Base-by-base conservation (phyloP, 2,329 filamentous ascomycete genomes). In the Sporothrix pallida region DNA sequence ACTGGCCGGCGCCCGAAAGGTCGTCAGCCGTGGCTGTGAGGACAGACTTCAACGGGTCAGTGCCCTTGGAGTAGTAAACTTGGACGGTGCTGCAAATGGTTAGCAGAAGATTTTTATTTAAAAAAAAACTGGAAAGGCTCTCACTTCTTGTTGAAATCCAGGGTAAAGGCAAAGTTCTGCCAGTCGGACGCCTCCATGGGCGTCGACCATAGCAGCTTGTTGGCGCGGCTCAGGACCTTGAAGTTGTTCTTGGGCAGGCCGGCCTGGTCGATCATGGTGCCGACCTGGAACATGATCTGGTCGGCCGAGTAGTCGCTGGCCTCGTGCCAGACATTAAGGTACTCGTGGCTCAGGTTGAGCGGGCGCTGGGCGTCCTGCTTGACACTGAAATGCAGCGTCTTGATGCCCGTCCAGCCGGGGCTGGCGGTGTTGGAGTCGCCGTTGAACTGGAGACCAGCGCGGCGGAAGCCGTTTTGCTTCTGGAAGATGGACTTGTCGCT, bases 161-260 rank as follows among this genome's bases (percentile, higher is more conserved):
- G 79, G 10, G 84, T 86, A 52, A 89, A 77, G 23, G 87, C 88
- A 82, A 90, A 90, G 80, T 90, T 90, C 79, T 90, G 88, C 88
- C 88, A 90, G 20, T 82, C 82, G 48, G 79, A 81, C 42, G 79
- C 77, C 56, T 85, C 83, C 62, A 88, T 80, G 5, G 81, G 79
- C 13, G 81, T 83, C 37, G 80, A 81, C 81, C 82, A 84, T 54
- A 84, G 78, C 77, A 82, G 77, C 63, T 78, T 78, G 78, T 81
- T 82, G 72, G 81, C 75, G 0, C 83, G 80, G 78, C 83, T 79
- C 20, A 84, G 78, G 54, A 84, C 77, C 79, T 84, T 84, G 78
- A 81, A 84, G n/a, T 80, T 82, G 78, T 82, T 80, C 77, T 80
- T 79, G 67, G 82, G 76, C 74, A 80, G 77, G 58, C 79, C 76